A percentile compares a stretch with the other conserved stretches of the same genome.
Conservation (phyloP, 345 rosid genomes). For the sweet orange (Citrus sinensis) region DVS_A1.0 CM039165.1:16014001-16014500, state of each 20-base stretch:
- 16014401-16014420: neutral
- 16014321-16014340: conserved; percentile 2
- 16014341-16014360: conserved; percentile 4
- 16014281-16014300: neutral
- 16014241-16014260: neutral
- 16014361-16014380: conserved; percentile 1
- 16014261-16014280: neutral
- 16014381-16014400: neutral
- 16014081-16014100: conserved; percentile 4
- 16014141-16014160: neutral
- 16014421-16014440: neutral
- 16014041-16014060: conserved; percentile 1
- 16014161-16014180: neutral
- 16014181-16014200: neutral
- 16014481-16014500: neutral
- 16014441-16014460: neutral
- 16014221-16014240: neutral
- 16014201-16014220: neutral
- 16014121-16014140: neutral
- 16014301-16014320: neutral
- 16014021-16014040: neutral
- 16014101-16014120: neutral
- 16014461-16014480: conserved; percentile 1
- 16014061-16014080: conserved; percentile 4
- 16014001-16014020: neutral